phyloP scores from a whole-genome alignment of 2,329 filamentous ascomycete genomes.

The Atkinsonella hypoxylon region DNA sequence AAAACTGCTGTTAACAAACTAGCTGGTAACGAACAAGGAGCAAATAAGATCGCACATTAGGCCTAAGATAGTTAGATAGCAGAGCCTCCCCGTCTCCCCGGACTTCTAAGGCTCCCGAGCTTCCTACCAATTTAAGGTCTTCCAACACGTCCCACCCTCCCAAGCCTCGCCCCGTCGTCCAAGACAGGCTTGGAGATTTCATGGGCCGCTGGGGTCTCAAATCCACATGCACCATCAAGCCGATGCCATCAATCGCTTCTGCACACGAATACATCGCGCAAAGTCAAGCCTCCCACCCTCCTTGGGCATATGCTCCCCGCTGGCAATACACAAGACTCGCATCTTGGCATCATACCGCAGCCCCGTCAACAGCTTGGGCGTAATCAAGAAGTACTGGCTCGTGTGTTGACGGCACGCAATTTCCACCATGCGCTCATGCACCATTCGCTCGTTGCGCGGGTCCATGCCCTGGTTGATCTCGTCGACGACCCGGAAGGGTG shows the following conservation, averaged over 20 bases:
- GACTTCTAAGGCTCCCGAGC: no score
- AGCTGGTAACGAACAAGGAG: no score
- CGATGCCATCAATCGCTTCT: constrained; percentile 26
- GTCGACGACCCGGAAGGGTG: constrained; percentile 95
- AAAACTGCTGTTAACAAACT: no score
- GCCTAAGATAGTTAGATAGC: no score
- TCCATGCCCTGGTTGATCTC: constrained; percentile 99
- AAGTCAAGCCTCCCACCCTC: constrained; percentile 42
- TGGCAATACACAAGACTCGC: constrained; percentile 88
- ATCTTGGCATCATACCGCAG: constrained; percentile 82
- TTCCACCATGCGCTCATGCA: constrained; percentile 95
- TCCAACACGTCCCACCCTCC: no score
- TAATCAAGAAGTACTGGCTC: constrained; percentile 92
- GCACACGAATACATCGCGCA: constrained; percentile 29
- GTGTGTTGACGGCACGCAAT: constrained; percentile 80
- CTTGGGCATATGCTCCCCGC: constrained; percentile 60
- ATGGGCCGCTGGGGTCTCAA: no score
- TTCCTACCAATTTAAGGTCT: no score
- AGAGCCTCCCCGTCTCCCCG: no score
- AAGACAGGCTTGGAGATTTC: no score
- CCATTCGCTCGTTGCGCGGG: constrained; percentile 93
- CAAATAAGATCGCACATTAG: no score
- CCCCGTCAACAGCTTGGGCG: constrained; percentile 80
- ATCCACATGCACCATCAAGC: no score
- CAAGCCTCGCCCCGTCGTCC: no score